phyloP scores from a whole-genome alignment of 805 yeast genomes.

The Nakazawaea siamensis region DNA sequence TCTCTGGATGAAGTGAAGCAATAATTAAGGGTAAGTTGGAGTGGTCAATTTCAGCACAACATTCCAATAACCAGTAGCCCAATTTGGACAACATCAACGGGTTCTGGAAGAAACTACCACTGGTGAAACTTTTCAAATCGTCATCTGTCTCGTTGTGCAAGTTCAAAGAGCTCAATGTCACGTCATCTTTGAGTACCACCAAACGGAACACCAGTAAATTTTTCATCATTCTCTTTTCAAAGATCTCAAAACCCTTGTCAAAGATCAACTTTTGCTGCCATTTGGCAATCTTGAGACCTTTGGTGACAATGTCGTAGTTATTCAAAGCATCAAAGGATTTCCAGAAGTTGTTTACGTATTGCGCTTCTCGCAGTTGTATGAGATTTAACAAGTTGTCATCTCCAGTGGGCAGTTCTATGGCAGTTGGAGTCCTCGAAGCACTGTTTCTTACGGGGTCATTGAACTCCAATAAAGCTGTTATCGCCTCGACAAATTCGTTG shows the following conservation, averaged over 20 bases:
- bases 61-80: conserved; percentile 88
- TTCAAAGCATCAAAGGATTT: conserved; percentile 48
- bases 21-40: conserved; percentile 73
- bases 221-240: conserved; percentile 75
- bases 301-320: conserved; percentile 41
- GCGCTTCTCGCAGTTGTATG: conserved; percentile 21
- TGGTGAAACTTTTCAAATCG: conserved; percentile 8
- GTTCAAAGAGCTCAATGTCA: conserved; percentile 12
- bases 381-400: conserved; percentile 13
- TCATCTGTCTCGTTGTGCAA: conserved; percentile 6
- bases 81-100: conserved; percentile 79
- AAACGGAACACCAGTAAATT: conserved; percentile 74
- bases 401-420: conserved; percentile 12
- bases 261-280: conserved; percentile 75
- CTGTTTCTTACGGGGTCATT: conserved; percentile 28
- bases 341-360: conserved; percentile 39
- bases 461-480: conserved; percentile 76
- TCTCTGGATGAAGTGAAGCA: conserved; percentile 67
- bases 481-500: conserved; percentile 84
- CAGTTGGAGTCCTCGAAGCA: conserved; percentile 18
- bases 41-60: conserved; percentile 72
- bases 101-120: conserved; percentile 66
- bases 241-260: conserved; percentile 79
- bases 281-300: conserved; percentile 83
- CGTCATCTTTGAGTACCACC: conserved; percentile 78